A percentile compares a stretch with the other conserved stretches of the same genome.
Conservation (phyloP, 208 protist genomes). For the Trypanosoma avium region DNA sequence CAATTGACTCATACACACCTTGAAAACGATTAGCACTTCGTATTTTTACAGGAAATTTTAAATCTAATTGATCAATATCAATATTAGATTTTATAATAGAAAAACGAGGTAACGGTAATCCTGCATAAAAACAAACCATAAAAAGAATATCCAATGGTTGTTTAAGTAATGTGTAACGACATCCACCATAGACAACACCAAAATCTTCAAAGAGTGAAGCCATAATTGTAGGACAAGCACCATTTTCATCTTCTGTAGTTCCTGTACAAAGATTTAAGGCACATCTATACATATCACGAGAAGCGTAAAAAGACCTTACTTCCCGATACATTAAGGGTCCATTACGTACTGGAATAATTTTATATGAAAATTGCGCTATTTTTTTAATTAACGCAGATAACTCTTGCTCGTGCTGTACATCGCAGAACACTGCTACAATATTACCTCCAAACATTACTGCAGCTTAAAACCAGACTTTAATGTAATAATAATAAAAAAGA, state of each 20-base stretch:
- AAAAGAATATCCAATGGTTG: constrained; percentile 65
- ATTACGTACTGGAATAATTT: constrained; percentile 36
- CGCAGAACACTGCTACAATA: constrained; percentile 35
- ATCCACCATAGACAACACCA: constrained; percentile 49
- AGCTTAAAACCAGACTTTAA: constrained; percentile 16
- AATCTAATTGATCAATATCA: constrained; percentile 29
- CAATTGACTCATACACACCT: constrained; percentile 7
- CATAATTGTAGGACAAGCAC: constrained; percentile 34
- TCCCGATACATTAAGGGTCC: constrained; percentile 33
- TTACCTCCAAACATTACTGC: constrained; percentile 20
- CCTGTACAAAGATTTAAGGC: constrained; percentile 62
- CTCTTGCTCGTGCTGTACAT: constrained; percentile 10
- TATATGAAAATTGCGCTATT: constrained; percentile 25
- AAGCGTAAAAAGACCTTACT: constrained; percentile 32
- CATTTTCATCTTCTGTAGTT: constrained; percentile 24
- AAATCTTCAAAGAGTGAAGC: constrained; percentile 46
- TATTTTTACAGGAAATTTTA: constrained; percentile 18
- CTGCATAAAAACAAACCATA: constrained; percentile 81
- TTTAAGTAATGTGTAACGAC: constrained; percentile 42
- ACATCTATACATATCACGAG: constrained; percentile 18
- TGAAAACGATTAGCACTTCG: constrained; percentile 31
- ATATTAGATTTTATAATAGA: constrained; percentile 33
- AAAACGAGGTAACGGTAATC: constrained; percentile 58
- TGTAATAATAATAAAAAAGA: constrained; percentile 17
- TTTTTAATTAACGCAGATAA: neutral